Evolutionary conservation across 2,329 filamentous ascomycete species (phyloP).

Genomic region (Cryphonectria naterciae): DNA sequence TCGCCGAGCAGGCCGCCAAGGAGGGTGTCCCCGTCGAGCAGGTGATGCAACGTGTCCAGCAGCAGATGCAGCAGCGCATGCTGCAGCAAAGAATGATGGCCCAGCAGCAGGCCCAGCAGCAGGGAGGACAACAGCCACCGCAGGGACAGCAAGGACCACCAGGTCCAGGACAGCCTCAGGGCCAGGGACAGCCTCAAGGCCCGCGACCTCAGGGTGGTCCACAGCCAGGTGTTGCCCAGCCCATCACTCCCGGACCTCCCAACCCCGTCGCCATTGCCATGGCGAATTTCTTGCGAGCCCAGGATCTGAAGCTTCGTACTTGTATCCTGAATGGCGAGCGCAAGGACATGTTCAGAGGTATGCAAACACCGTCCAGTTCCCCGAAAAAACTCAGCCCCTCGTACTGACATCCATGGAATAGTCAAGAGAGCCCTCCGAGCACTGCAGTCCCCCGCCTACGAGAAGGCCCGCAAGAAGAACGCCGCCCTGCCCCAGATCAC

Average conservation of each 20-base stretch:
- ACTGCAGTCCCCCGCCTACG: constrained; percentile 85
- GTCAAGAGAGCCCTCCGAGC: constrained; percentile 96
- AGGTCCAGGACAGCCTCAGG: constrained; percentile 41
- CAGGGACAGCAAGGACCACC: constrained; percentile 30
- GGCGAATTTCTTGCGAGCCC: constrained; percentile 81
- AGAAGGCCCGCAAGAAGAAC: constrained; percentile 88
- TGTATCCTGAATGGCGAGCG: constrained; percentile 94
- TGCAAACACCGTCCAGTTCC: constrained; percentile 23
- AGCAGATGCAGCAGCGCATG: constrained; percentile 57
- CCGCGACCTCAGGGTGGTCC: constrained; percentile 40
- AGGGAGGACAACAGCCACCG: constrained; percentile 26
- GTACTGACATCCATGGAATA: constrained; percentile 42
- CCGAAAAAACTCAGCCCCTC: constrained; percentile 11
- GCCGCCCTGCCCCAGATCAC: constrained; percentile 84
- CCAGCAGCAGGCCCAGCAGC: constrained; percentile 35
- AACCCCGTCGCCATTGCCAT: constrained; percentile 88
- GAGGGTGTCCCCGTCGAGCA: constrained; percentile 83
- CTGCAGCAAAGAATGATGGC: constrained; percentile 37
- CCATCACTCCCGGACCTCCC: constrained; percentile 77
- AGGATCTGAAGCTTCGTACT: constrained; percentile 86
- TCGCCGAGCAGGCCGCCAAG: constrained; percentile 81
- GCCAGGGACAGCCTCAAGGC: constrained; percentile 37
- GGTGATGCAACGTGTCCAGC: constrained; percentile 74
- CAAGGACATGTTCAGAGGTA: constrained; percentile 98
- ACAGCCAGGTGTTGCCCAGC: constrained; percentile 60